These are phyloP conservation scores for Ambrosia trifida DNA, from an alignment of 129 eudicot species.

Conservation along the genomic window DNA sequence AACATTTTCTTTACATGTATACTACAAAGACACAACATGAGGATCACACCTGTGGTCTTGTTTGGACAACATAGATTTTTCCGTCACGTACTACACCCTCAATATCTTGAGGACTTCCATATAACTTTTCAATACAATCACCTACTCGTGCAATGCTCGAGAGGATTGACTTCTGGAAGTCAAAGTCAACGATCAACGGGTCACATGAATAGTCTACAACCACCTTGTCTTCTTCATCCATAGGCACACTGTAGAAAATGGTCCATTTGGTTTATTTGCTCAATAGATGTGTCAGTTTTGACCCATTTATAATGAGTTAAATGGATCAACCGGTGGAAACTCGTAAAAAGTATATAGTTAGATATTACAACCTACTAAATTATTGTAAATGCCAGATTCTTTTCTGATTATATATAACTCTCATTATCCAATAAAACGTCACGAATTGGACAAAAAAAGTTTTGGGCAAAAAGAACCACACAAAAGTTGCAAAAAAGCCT, in stretches of 20 bases:
- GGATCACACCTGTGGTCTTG: constrained; percentile 94
- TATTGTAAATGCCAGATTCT: neutral
- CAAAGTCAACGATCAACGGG: constrained; percentile 57
- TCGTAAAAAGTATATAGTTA: too few relatives aligned
- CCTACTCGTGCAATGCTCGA: constrained; percentile 82
- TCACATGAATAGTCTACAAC: constrained; percentile 87
- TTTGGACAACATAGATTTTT: constrained; percentile 92
- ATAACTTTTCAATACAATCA: constrained; percentile 81
- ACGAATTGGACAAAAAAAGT: neutral
- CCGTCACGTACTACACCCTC: constrained; percentile 95
- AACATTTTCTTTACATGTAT: constrained; percentile 8
- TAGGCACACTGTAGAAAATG: constrained; percentile 73
- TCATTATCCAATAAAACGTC: too few relatives aligned
- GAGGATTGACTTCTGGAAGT: constrained; percentile 66
- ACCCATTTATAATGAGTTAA: neutral
- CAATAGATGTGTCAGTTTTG: neutral
- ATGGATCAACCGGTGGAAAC: neutral
- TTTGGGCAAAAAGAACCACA: neutral
- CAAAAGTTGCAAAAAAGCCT: neutral
- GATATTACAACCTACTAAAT: neutral
- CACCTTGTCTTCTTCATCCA: constrained; percentile 95
- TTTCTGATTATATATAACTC: too few relatives aligned
- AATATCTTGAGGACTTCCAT: constrained; percentile 94
- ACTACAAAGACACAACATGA: neutral
- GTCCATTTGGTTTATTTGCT: constrained; percentile 3